Conservation (phyloP, 2,329 filamentous ascomycete genomes). For the Lachnellula arida region DNA sequence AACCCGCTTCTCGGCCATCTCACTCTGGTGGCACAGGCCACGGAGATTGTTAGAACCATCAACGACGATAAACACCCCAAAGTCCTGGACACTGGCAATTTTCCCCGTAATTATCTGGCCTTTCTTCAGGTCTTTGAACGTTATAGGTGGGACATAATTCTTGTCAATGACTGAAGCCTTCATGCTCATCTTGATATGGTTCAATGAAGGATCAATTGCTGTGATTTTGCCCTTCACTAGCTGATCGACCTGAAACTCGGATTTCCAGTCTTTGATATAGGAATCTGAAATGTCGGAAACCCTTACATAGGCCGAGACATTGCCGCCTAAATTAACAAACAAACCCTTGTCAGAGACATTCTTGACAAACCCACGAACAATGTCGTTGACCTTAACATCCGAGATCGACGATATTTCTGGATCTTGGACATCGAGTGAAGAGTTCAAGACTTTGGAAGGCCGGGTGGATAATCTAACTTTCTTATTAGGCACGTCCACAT, state of each 20-base stretch:
- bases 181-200: constrained; percentile 78
- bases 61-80: constrained; percentile 88
- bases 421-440: constrained; percentile 74
- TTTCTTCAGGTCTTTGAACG: constrained; percentile 69
- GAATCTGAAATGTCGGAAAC: constrained; percentile 85
- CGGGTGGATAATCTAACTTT: constrained; percentile 74
- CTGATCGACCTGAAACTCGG: constrained; percentile 80
- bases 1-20: constrained; percentile 82
- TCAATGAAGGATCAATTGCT: constrained; percentile 60
- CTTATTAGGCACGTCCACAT: constrained; percentile 80
- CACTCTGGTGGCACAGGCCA: constrained; percentile 84
- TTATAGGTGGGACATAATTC: constrained; percentile 68
- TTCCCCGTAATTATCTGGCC: constrained; percentile 85
- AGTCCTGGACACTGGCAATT: constrained; percentile 89
- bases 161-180: constrained; percentile 81
- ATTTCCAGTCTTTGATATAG: constrained; percentile 94
- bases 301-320: constrained; percentile 76
- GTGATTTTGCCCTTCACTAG: constrained; percentile 84
- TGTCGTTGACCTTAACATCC: constrained; percentile 71
- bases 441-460: constrained; percentile 85
- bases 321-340: constrained; percentile 78
- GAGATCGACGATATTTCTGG: constrained; percentile 66
- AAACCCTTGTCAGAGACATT: constrained; percentile 85
- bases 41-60: constrained; percentile 86
- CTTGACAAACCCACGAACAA: constrained; percentile 88